Conservation (phyloP, 805 yeast genomes). For the Suhomyces prunicola region DNA sequence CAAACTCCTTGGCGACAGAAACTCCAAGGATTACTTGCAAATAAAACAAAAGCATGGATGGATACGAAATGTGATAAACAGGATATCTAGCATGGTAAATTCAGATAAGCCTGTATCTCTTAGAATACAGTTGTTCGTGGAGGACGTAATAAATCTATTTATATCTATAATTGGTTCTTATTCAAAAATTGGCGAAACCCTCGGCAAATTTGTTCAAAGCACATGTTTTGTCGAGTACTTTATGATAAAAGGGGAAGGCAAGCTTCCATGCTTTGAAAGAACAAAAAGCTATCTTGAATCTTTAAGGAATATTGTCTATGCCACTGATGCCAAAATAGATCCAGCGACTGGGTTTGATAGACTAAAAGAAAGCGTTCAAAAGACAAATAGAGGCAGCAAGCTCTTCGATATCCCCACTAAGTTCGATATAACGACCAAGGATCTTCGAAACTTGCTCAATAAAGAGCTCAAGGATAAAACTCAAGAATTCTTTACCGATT, state of each 20-base stretch:
- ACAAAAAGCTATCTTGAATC: not conserved
- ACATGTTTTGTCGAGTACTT: not conserved
- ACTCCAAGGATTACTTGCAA: not conserved
- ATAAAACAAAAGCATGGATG: slow-evolving; percentile 5
- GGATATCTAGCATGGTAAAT: not conserved
- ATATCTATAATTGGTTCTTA: not conserved
- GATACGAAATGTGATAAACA: slow-evolving; percentile 1
- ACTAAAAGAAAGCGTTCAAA: not conserved
- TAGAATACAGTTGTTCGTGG: not conserved
- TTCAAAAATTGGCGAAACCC: not conserved
- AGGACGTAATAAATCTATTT: not conserved
- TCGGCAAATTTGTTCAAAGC: not conserved
- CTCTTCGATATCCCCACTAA: not conserved
- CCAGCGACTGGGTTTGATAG: not conserved
- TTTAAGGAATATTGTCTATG: not conserved
- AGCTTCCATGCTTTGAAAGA: not conserved
- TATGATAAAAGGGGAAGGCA: not conserved
- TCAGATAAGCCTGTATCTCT: not conserved
- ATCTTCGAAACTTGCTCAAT: not conserved
- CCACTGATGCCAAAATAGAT: not conserved
- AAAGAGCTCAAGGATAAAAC: not conserved
- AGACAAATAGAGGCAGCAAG: not conserved
- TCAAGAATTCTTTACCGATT: not conserved
- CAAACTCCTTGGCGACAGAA: not conserved
- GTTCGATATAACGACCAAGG: not conserved